Evolutionary conservation across 192 early-diverging fungal genomes (phyloP).

Genomic region (Physocladia obscura): DNA sequence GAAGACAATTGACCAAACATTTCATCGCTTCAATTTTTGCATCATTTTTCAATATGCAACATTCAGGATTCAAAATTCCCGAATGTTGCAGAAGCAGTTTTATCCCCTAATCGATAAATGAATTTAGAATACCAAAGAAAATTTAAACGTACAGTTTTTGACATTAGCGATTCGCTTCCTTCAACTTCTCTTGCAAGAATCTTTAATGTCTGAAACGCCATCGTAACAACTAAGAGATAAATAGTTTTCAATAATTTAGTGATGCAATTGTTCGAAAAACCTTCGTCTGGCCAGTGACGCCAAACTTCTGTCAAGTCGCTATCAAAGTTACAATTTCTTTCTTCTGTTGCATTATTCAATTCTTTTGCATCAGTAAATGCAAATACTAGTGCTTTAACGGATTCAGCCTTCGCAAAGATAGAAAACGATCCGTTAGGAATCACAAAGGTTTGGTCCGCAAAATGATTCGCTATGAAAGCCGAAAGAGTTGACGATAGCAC

Average conservation of each 20-base stretch:
- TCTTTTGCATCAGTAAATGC: not conserved
- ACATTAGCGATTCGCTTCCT: conserved; percentile 60
- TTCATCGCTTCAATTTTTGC: conserved; percentile 57
- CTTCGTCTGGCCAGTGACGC: conserved; percentile 5
- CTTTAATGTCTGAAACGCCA: conserved; percentile 58
- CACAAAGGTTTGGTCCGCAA: conserved; percentile 2
- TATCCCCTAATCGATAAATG: conserved; percentile 30
- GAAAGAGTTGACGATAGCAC: not conserved
- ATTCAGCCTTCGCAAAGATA: not conserved
- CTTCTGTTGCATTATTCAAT: not conserved
- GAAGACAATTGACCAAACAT: conserved; percentile 65
- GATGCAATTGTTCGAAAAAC: not conserved
- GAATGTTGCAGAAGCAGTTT: conserved; percentile 35
- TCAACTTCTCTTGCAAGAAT: conserved; percentile 56
- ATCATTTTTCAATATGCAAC: not conserved
- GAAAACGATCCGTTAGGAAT: not conserved
- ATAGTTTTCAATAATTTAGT: not conserved
- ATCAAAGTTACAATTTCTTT: no score
- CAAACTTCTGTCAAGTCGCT: not conserved
- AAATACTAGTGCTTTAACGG: conserved; percentile 8
- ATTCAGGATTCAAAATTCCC: conserved; percentile 2
- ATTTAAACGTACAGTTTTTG: conserved; percentile 46
- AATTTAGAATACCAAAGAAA: not conserved
- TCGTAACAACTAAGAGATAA: conserved; percentile 37
- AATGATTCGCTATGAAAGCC: conserved; percentile 2